These are phyloP conservation scores for Tolypocladium ovalisporum DNA, from an alignment of 2,329 filamentous ascomycete species.

Conservation along the genomic window DNA sequence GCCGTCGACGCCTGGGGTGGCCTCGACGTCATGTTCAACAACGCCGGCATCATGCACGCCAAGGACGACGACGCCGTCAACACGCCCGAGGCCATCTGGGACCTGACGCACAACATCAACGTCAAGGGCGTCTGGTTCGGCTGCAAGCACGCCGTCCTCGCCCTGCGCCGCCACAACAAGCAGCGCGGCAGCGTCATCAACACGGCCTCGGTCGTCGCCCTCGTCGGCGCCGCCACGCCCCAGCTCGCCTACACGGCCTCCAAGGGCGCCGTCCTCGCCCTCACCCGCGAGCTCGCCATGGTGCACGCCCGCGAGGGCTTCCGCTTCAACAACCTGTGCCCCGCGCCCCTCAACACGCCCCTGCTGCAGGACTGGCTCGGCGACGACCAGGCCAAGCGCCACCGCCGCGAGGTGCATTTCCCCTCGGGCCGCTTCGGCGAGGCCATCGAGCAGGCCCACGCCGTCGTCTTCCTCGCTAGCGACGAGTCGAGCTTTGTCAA, in stretches of 20 bases:
- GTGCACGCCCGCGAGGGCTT: slow-evolving; percentile 82
- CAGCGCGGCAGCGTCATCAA: slow-evolving; percentile 76
- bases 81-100: slow-evolving; percentile 87
- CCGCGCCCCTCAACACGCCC: slow-evolving; percentile 84
- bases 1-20: slow-evolving; percentile 75
- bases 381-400: slow-evolving; percentile 71
- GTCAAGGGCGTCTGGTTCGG: slow-evolving; percentile 98
- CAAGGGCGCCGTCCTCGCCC: slow-evolving; percentile 83
- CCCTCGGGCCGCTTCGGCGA: slow-evolving; percentile 81
- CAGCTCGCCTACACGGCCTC: slow-evolving; percentile 89
- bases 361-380: slow-evolving; percentile 90
- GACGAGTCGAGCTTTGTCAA: slow-evolving; percentile 88
- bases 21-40: slow-evolving; percentile 91
- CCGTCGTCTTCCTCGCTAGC: slow-evolving; percentile 75
- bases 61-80: slow-evolving; percentile 69
- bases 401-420: slow-evolving; percentile 81
- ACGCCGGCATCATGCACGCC: slow-evolving; percentile 92
- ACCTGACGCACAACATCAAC: slow-evolving; percentile 86
- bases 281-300: slow-evolving; percentile 85
- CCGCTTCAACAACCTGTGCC: slow-evolving; percentile 85
- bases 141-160: slow-evolving; percentile 79
- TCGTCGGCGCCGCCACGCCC: slow-evolving; percentile 78
- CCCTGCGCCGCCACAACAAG: slow-evolving; percentile 73
- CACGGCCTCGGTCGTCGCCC: slow-evolving; percentile 78
- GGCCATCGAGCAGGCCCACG: slow-evolving; percentile 87